phyloP scores from a whole-genome alignment of 495 filamentous ascomycete species.

The Hypomontagnella monticulosa region DNA sequence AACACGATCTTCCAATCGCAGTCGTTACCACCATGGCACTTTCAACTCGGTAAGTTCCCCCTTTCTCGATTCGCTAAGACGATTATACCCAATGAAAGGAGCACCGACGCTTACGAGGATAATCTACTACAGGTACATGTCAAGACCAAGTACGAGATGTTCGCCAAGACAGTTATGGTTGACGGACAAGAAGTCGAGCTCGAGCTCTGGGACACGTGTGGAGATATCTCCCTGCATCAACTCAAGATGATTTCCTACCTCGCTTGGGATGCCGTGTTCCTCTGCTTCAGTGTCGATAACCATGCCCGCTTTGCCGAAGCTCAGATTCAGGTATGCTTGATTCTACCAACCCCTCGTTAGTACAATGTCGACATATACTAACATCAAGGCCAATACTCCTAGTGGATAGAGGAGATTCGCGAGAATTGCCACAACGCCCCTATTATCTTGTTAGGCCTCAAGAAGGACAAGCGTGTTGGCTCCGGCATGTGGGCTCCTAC shows the following conservation, averaged over 20 bases:
- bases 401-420: slow-evolving; percentile 42
- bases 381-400: not conserved
- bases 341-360: not conserved
- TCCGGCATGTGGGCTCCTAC: slow-evolving; percentile 27
- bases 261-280: slow-evolving; percentile 45
- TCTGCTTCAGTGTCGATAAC: slow-evolving; percentile 43
- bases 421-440: slow-evolving; percentile 34
- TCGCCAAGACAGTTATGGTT: slow-evolving; percentile 28
- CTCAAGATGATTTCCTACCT: slow-evolving; percentile 42
- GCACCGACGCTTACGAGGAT: not conserved
- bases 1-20: slow-evolving; percentile 1
- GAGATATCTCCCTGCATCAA: slow-evolving; percentile 34
- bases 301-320: slow-evolving; percentile 10
- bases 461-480: slow-evolving; percentile 38
- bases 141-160: slow-evolving; percentile 39
- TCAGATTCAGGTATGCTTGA: slow-evolving; percentile 31
- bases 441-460: slow-evolving; percentile 40
- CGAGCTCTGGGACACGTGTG: slow-evolving; percentile 48
- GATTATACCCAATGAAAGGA: not conserved
- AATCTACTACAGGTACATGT: slow-evolving; percentile 10
- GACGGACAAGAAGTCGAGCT: slow-evolving; percentile 35
- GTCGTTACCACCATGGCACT: slow-evolving; percentile 36
- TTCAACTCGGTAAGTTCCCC: slow-evolving; percentile 28
- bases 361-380: not conserved
- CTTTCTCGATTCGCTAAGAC: not conserved